A percentile compares a stretch with the other conserved stretches of the same genome.
phyloP scores from a whole-genome alignment of 495 filamentous ascomycete species.

The Ascodesmis nigricans region DNA sequence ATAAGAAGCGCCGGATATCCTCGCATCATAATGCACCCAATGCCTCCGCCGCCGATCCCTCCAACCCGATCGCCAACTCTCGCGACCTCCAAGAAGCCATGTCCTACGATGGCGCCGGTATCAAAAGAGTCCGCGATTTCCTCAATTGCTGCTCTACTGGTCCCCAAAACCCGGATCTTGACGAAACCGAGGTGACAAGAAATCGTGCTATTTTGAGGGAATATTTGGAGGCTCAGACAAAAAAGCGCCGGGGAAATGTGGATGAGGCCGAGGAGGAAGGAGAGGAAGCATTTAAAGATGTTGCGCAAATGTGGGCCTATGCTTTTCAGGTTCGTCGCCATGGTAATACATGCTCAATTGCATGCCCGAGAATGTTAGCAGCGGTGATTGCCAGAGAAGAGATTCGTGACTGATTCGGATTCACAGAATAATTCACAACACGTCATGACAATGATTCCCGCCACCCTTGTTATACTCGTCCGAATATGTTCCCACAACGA shows the following conservation, averaged over 20 bases:
- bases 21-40: too few species aligned
- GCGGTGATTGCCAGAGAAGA: constrained; percentile 1
- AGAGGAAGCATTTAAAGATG: constrained; percentile 10
- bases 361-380: too few species aligned
- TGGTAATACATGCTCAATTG: constrained; percentile 3
- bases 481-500: constrained; percentile 21
- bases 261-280: constrained; percentile 8
- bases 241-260: constrained; percentile 7
- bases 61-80: too few species aligned
- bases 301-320: constrained; percentile 18
- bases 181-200: constrained; percentile 4
- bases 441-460: constrained; percentile 10
- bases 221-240: constrained; percentile 19
- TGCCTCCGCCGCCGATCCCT: too few species aligned
- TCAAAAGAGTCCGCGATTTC: constrained; percentile 15
- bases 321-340: constrained; percentile 18
- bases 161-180: constrained; percentile 5
- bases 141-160: constrained; percentile 10
- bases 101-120: too few species aligned
- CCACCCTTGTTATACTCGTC: constrained; percentile 13
- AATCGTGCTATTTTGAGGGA: constrained; percentile 17
- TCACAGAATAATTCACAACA: constrained; percentile 14
- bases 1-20: too few species aligned
- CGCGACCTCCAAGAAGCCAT: too few species aligned
- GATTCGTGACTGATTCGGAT: background rate